These are phyloP conservation scores for Penicillium samsonianum DNA, from an alignment of 495 filamentous ascomycete genomes.

Conservation along the genomic window DNA sequence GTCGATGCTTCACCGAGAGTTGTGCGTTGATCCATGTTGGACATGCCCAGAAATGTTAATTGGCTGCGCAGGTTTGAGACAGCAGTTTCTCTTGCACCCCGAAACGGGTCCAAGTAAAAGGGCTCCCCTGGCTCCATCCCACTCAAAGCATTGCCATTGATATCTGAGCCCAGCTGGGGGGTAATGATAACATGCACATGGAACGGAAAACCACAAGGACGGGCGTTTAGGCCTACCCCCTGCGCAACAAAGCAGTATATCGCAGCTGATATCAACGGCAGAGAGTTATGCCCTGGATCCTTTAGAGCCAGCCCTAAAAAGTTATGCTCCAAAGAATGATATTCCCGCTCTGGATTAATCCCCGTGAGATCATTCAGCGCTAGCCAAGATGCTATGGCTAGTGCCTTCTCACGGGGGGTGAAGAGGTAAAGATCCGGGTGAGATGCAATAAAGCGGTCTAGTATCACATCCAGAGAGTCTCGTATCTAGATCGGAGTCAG, in stretches of 20 bases:
- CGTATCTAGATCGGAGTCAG: conserved; percentile 51
- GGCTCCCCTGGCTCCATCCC: conserved; percentile 43
- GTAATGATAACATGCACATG: conserved; percentile 77
- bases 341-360: conserved; percentile 60
- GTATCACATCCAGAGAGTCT: conserved; percentile 62
- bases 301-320: conserved; percentile 73
- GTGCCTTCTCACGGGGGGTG: conserved; percentile 64
- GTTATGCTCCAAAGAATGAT: conserved; percentile 79
- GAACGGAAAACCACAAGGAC: conserved; percentile 73
- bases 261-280: conserved; percentile 76
- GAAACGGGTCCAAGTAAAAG: conserved; percentile 86
- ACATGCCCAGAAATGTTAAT: conserved; percentile 63
- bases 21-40: conserved; percentile 48
- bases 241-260: conserved; percentile 69
- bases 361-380: conserved; percentile 66
- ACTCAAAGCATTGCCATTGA: conserved; percentile 60
- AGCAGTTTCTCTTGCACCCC: conserved; percentile 65
- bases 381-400: conserved; percentile 66
- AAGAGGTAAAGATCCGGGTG: conserved; percentile 51
- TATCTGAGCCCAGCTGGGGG: conserved; percentile 56
- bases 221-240: conserved; percentile 67
- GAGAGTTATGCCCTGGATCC: conserved; percentile 63
- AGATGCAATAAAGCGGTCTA: conserved; percentile 49
- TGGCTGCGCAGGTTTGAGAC: conserved; percentile 57
- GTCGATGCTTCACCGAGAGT: conserved; percentile 62